Conservation (phyloP, 225 moss, liverwort and hornwort species). For the Polytrichum commune region DNA sequence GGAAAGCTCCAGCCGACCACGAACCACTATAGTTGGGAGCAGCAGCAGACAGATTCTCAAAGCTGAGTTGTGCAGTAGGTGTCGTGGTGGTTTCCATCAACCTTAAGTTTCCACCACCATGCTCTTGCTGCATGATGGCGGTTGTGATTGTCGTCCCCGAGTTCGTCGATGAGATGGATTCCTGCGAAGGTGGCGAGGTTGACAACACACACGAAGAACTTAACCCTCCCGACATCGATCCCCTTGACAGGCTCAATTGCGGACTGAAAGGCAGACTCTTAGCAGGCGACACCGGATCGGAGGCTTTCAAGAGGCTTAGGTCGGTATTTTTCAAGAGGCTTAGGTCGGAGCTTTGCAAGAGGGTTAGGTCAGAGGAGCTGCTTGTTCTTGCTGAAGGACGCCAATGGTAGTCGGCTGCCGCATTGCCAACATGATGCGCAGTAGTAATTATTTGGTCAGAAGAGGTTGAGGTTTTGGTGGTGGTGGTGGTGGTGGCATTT, state of each 20-base stretch:
- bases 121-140: neutral
- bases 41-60: slow-evolving; percentile 3
- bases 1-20: slow-evolving; percentile 13
- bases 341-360: too few species aligned
- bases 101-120: too few species aligned
- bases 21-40: neutral
- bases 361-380: neutral
- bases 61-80: neutral
- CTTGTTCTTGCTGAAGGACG: neutral
- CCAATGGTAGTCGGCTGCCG: slow-evolving; percentile 14
- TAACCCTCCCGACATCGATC: slow-evolving; percentile 7
- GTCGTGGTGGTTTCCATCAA: too few species aligned
- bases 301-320: too few species aligned
- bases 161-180: slow-evolving; percentile 30
- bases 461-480: neutral
- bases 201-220: neutral
- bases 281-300: too few species aligned
- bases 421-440: too few species aligned
- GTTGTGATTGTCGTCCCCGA: slow-evolving; percentile 1
- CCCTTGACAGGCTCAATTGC: slow-evolving; percentile 14
- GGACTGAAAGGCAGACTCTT: slow-evolving; percentile 2
- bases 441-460: too few species aligned
- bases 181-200: slow-evolving; percentile 30
- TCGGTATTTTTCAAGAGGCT: too few species aligned
- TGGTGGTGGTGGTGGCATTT: slow-evolving; percentile 11